phyloP scores from a whole-genome alignment of 2,329 filamentous ascomycete species.

The Neopestalotiopsis clavispora region DNA sequence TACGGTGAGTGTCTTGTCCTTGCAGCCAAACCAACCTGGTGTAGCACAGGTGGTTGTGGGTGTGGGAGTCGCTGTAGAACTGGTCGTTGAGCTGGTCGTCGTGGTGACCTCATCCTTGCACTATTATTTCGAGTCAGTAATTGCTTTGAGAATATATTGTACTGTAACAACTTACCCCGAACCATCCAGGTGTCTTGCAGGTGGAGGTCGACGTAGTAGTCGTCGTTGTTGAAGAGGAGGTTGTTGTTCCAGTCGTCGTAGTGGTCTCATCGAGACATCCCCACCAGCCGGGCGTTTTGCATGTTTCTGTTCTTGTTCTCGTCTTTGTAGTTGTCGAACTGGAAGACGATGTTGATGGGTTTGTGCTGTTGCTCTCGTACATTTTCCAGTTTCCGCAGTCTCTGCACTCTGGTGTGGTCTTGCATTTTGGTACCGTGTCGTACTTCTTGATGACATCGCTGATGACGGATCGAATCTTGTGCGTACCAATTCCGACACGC shows the following conservation, averaged over 20 bases:
- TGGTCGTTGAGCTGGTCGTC: conserved; percentile 25
- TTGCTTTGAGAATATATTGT: neutral
- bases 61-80: conserved; percentile 29
- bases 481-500: conserved; percentile 88
- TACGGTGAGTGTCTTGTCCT: conserved; percentile 18
- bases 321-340: conserved; percentile 61
- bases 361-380: conserved; percentile 88
- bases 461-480: conserved; percentile 89
- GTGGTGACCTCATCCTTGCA: conserved; percentile 19
- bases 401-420: conserved; percentile 76
- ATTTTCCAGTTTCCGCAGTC: conserved; percentile 96
- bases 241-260: conserved; percentile 45
- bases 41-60: conserved; percentile 30
- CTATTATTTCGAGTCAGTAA: conserved; percentile 37
- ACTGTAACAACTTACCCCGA: neutral
- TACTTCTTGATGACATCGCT: conserved; percentile 85
- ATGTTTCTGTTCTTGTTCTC: conserved; percentile 79
- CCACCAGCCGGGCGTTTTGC: conserved; percentile 86
- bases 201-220: conserved; percentile 56
- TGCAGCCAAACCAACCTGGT: conserved; percentile 30
- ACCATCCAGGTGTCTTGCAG: conserved; percentile 65
- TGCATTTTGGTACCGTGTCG: conserved; percentile 78
- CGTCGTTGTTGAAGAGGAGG: conserved; percentile 52
- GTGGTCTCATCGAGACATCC: conserved; percentile 75
- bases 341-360: conserved; percentile 68